A percentile compares a stretch with the other conserved stretches of the same genome.
These are phyloP conservation scores for Pyrenophora teres DNA, from an alignment of 2,329 filamentous ascomycete species.

Conservation along the genomic window DNA sequence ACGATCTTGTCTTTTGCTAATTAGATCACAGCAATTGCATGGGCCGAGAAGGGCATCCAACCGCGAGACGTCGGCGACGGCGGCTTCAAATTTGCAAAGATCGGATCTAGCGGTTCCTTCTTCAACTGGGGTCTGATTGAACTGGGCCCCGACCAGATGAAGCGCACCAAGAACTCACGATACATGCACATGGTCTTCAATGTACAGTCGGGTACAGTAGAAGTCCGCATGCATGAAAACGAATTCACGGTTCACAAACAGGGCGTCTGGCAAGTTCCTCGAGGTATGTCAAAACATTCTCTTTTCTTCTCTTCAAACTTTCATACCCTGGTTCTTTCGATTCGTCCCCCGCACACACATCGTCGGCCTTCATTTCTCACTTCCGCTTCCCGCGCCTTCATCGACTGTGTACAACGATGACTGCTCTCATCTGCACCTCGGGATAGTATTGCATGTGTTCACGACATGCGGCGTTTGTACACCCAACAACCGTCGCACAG, in stretches of 20 bases:
- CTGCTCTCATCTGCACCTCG: slow-evolving; percentile 32
- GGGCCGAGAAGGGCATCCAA: slow-evolving; percentile 61
- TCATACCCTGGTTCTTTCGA: not conserved
- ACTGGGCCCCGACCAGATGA: slow-evolving; percentile 78
- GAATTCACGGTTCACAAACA: slow-evolving; percentile 83
- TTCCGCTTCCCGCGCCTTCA: not conserved
- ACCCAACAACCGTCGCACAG: slow-evolving; percentile 25
- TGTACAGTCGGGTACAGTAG: slow-evolving; percentile 79
- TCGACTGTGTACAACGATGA: slow-evolving; percentile 35
- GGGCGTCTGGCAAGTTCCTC: slow-evolving; percentile 90
- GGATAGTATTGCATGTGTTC: slow-evolving; percentile 19
- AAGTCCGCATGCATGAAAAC: slow-evolving; percentile 75
- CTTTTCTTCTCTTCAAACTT: not conserved
- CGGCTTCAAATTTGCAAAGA: slow-evolving; percentile 87
- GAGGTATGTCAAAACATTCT: slow-evolving; percentile 68
- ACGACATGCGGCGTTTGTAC: slow-evolving; percentile 4
- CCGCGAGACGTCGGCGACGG: slow-evolving; percentile 65
- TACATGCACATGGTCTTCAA: slow-evolving; percentile 99
- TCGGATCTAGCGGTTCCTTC: slow-evolving; percentile 64
- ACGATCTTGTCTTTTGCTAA: slow-evolving; percentile 18
- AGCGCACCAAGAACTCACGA: slow-evolving; percentile 87
- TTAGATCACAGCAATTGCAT: slow-evolving; percentile 60
- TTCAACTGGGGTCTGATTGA: slow-evolving; percentile 91
- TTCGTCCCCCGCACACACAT: not conserved
- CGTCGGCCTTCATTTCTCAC: not conserved